Evolutionary conservation across 257 asterid species (phyloP), one percentile per base, ranked within the genome.

Genomic region (Solanum pinnatisectum): DNA sequence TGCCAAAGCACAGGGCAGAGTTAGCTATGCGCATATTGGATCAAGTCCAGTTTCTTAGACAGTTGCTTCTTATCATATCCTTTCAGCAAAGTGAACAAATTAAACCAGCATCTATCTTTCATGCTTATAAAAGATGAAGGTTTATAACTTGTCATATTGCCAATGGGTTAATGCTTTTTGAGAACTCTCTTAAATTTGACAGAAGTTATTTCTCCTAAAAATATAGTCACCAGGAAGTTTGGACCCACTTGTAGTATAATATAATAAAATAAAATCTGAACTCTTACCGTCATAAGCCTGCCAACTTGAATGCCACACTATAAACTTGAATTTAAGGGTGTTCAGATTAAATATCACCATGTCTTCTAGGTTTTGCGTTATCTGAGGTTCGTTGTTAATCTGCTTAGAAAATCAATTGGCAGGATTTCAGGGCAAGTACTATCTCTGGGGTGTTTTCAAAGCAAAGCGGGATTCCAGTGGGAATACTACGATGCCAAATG

Each of bases 401-500:
- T 27, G 39, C 71, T 90, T 73, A 63, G 40, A 32, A 72, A 44
- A 20, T 46, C 18, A 13, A 59, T 89, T 77, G 91, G 91, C 98
- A 96, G 98, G 91, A 90, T 96, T 93, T 78, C 91, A 89, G 72
- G 91, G 92, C 14, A 92, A 94, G 85, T 91, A 90, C 84, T 96
- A 92, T 86, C 91, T 96, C 30, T 96, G 98, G 99, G 99, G 98
- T 2, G 98, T 95, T 77, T 96, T 96, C 87, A 91, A 93, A 87
- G 91, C 88, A 60, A 92, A 91, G 88, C 93, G 86, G 59, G 39
- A 40, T 33, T 3, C 68, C 68, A 49, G 87, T 22, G 73, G 89
- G 25, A 49, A 85, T 37, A 25, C 71, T 10, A 71, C n/a, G 25
- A 73, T 25, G 37, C 33, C 79, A 46, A 81, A 60, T 42, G 44